These are phyloP conservation scores for Yarrowia alimentaria DNA, from an alignment of 805 yeast genomes.

Conservation along the genomic window DNA sequence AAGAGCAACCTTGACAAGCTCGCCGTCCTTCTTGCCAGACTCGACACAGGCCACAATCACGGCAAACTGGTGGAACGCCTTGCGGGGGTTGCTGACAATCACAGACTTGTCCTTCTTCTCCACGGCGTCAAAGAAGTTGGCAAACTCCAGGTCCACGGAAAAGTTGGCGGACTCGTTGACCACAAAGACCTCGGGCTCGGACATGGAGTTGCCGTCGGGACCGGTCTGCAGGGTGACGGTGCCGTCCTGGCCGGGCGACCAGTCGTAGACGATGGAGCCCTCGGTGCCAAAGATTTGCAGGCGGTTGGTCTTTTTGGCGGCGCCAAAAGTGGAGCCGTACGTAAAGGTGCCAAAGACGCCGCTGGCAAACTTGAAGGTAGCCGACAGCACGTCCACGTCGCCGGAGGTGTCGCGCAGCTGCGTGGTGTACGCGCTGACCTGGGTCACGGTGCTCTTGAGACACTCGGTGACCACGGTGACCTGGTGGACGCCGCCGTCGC, in stretches of 20 bases:
- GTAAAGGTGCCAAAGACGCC: constrained; percentile 80
- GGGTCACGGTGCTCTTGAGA: constrained; percentile 62
- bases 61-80: constrained; percentile 90
- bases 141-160: constrained; percentile 48
- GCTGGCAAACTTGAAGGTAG: constrained; percentile 59
- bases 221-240: constrained; percentile 35
- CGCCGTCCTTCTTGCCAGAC: constrained; percentile 50
- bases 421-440: constrained; percentile 71
- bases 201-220: constrained; percentile 33
- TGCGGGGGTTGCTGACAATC: constrained; percentile 62
- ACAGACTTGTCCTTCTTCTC: constrained; percentile 56
- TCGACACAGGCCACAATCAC: constrained; percentile 81
- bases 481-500: constrained; percentile 97
- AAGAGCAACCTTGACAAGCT: constrained; percentile 37
- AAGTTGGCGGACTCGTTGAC: constrained; percentile 35
- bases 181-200: constrained; percentile 34
- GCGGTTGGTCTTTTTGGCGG: constrained; percentile 63
- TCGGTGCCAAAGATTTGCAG: constrained; percentile 74
- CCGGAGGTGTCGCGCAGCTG: constrained; percentile 80
- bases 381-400: constrained; percentile 73
- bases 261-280: constrained; percentile 71
- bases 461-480: constrained; percentile 80
- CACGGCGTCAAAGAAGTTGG: constrained; percentile 61
- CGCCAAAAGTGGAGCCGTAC: constrained; percentile 84
- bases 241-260: constrained; percentile 39